These are phyloP conservation scores for Hypoxylon lienhwacheense DNA, from an alignment of 495 filamentous ascomycete genomes.

Conservation along the genomic window DNA sequence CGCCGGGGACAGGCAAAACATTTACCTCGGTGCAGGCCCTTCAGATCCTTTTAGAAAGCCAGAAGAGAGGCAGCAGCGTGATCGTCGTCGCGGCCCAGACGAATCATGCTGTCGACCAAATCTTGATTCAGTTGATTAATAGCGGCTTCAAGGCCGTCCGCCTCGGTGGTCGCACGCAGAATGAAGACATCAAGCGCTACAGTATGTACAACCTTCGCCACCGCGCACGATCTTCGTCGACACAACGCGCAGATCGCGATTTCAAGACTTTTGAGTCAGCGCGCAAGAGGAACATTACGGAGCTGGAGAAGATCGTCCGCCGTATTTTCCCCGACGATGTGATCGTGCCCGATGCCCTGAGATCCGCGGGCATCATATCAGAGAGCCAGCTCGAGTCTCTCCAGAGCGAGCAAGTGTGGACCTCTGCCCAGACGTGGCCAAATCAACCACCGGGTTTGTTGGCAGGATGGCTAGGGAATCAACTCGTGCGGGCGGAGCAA, in stretches of 20 bases:
- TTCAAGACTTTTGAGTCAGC: slow-evolving; percentile 29
- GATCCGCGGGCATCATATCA: slow-evolving; percentile 60
- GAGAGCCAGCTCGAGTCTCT: slow-evolving; percentile 65
- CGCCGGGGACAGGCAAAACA: slow-evolving; percentile 91
- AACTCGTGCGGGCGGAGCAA: slow-evolving; percentile 36
- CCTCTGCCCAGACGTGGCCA: slow-evolving; percentile 35
- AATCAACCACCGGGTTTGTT: slow-evolving; percentile 53
- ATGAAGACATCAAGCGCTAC: slow-evolving; percentile 62
- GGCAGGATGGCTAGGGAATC: slow-evolving; percentile 63
- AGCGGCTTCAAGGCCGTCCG: slow-evolving; percentile 72
- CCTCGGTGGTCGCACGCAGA: slow-evolving; percentile 73
- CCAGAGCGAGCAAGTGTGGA: slow-evolving; percentile 54
- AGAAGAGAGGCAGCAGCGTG: slow-evolving; percentile 44
- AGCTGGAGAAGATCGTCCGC: slow-evolving; percentile 50
- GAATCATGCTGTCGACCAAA: slow-evolving; percentile 90
- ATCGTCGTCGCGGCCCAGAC: slow-evolving; percentile 84
- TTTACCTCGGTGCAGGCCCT: slow-evolving; percentile 74
- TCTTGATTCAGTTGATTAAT: slow-evolving; percentile 66
- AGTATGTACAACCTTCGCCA: slow-evolving; percentile 65
- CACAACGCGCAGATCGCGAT: slow-evolving; percentile 21
- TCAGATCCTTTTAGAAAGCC: slow-evolving; percentile 65
- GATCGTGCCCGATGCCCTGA: slow-evolving; percentile 50
- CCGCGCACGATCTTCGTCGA: neutral
- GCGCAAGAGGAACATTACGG: slow-evolving; percentile 32
- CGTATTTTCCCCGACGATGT: slow-evolving; percentile 55